Evolutionary conservation across 2,329 filamentous ascomycete genomes (phyloP).

Genomic region (Epichloe festucae): DNA sequence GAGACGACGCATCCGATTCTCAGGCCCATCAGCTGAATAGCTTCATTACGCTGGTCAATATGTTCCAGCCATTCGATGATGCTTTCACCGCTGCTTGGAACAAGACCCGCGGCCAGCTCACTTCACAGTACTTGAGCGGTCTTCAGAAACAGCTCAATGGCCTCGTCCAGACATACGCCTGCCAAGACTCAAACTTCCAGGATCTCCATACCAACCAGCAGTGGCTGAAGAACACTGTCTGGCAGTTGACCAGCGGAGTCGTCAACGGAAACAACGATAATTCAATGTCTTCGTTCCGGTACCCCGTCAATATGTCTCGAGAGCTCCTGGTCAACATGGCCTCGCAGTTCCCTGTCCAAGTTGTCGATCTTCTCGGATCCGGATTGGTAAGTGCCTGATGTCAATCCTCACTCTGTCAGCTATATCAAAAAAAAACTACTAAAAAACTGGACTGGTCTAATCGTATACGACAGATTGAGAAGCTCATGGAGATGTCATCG

Average conservation of each 20-base stretch:
- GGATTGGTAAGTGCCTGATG: constrained; percentile 45
- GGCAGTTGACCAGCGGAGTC: constrained; percentile 47
- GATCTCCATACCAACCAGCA: constrained; percentile 48
- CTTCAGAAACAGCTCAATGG: constrained; percentile 52
- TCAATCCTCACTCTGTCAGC: not conserved
- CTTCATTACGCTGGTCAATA: constrained; percentile 46
- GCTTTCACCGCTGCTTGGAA: constrained; percentile 53
- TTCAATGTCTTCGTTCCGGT: constrained; percentile 47
- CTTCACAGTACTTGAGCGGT: constrained; percentile 39
- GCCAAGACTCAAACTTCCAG: constrained; percentile 38
- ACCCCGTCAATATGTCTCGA: constrained; percentile 47
- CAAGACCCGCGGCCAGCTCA: constrained; percentile 45
- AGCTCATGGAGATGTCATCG: constrained; percentile 64
- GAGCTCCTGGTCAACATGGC: constrained; percentile 54
- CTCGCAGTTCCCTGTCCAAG: constrained; percentile 56
- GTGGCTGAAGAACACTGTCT: constrained; percentile 51
- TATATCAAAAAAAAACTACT: too few species aligned
- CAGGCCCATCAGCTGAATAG: constrained; percentile 38
- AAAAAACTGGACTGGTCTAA: not conserved
- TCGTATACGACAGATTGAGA: constrained; percentile 47
- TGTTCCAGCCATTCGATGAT: constrained; percentile 57
- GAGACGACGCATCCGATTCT: constrained; percentile 46
- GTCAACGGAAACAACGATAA: constrained; percentile 33
- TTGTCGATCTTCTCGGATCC: constrained; percentile 66
- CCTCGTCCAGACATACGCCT: constrained; percentile 37